Percentiles rank a stretch among this genome's conserved stretches.
These are phyloP conservation scores for Umbilicaria muhlenbergii DNA, from an alignment of 495 filamentous ascomycete species.

Conservation along the genomic window DNA sequence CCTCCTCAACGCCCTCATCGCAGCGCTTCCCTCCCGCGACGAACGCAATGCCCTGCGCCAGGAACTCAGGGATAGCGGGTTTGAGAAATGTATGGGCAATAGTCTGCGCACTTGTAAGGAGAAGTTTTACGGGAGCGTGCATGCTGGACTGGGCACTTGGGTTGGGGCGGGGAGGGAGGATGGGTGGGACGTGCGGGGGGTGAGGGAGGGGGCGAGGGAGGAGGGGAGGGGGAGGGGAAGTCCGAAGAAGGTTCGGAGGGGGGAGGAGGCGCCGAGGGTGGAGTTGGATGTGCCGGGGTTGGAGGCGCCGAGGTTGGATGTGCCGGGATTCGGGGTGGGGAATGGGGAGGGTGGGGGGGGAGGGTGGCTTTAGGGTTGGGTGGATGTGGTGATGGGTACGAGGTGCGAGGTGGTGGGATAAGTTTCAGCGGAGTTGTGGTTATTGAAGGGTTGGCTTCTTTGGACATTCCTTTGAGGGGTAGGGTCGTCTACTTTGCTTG, in stretches of 20 bases:
- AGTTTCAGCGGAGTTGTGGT: constrained; percentile 7
- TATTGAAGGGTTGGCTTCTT: no score
- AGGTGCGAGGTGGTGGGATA: no score
- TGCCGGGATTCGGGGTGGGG: constrained; percentile 7
- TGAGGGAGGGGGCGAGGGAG: constrained; percentile 49
- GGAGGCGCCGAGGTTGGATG: constrained; percentile 18
- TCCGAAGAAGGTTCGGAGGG: constrained; percentile 24
- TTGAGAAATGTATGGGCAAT: constrained; percentile 77
- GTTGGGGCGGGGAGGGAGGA: constrained; percentile 74
- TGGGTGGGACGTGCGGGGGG: constrained; percentile 64
- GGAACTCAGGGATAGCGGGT: constrained; percentile 69
- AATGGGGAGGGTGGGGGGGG: background rate
- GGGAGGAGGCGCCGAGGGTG: constrained; percentile 31
- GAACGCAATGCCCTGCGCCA: constrained; percentile 67
- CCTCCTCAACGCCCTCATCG: constrained; percentile 78
- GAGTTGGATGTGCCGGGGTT: constrained; percentile 45
- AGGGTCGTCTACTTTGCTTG: no score
- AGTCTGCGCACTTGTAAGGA: constrained; percentile 87
- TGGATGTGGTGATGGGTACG: background rate
- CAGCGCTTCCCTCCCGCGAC: constrained; percentile 54
- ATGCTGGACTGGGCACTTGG: constrained; percentile 81
- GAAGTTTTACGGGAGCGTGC: constrained; percentile 85
- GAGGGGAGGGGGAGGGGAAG: constrained; percentile 23
- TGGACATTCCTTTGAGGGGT: background rate
- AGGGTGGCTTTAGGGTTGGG: background rate